phyloP scores from a whole-genome alignment of 257 asterid species.

The Fraxinus anomala region DNA sequence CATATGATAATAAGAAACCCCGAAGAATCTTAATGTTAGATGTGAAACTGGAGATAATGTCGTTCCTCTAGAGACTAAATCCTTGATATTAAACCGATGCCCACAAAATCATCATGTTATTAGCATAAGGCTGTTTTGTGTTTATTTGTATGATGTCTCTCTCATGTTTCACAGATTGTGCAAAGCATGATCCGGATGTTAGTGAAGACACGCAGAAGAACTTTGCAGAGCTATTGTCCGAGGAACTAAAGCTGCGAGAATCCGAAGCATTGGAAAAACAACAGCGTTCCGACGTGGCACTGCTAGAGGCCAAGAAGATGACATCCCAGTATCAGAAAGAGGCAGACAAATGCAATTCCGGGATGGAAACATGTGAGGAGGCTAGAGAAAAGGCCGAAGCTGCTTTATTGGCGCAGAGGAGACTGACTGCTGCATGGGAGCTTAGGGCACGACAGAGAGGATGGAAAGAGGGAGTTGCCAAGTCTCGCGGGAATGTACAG shows the following conservation, averaged over 20 bases:
- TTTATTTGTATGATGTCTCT: neutral
- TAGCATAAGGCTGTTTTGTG: neutral
- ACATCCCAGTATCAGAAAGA: conserved; percentile 52
- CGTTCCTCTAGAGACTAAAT: neutral
- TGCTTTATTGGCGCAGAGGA: conserved; percentile 29
- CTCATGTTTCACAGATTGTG: conserved; percentile 60
- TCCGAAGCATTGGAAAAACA: conserved; percentile 78
- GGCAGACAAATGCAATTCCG: conserved; percentile 61
- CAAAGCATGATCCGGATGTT: conserved; percentile 82
- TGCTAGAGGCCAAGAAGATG: conserved; percentile 64
- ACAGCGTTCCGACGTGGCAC: conserved; percentile 80
- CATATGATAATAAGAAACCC: neutral
- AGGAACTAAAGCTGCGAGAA: conserved; percentile 78
- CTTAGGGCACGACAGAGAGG: conserved; percentile 82
- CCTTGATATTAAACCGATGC: neutral
- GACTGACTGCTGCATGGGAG: conserved; percentile 75
- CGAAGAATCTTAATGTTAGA: neutral
- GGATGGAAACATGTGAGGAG: conserved; percentile 57
- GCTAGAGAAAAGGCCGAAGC: conserved; percentile 60
- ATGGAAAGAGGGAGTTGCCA: conserved; percentile 70
- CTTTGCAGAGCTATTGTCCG: conserved; percentile 79
- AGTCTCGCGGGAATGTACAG: conserved; percentile 28
- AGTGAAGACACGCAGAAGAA: conserved; percentile 81
- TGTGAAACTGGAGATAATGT: neutral
- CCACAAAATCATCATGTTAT: neutral